Evolutionary conservation across 371 early-diverging fungal species (phyloP), one percentile per base, ranked within the genome.

Genomic region (Mortierella sp.): DNA sequence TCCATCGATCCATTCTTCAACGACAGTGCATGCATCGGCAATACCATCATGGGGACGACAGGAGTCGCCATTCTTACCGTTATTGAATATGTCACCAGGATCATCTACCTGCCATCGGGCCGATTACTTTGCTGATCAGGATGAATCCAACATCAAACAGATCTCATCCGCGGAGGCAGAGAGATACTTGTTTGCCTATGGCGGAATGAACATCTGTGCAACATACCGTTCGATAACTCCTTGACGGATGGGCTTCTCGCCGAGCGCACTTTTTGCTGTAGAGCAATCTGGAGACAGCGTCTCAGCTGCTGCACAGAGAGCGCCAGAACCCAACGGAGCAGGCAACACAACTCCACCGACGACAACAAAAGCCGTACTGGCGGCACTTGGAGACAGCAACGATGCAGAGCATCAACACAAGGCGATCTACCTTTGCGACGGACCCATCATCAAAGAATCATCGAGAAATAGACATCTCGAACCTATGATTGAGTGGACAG

Each of bases 171-270:
- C 14, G 14, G 28, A 28, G 31, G 21, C 63, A 16, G 34, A n/a
- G 55, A 55, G 55, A 8, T 34, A 38, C 42, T 38, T 38, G 4
- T 60, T 44, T 70, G 10, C 38, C 65, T 44, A 21, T 11, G 44
- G 99, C 8, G 34, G 38, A 34, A 19, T 34, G 60, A 63, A 16
- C 21, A 34, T 19, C 34, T 34, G 34, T 19, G 19, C 13, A 31
- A 2, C 63, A 63, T 31, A 63, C 7, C 34, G 63, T 34, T 1
- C 31, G 34, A 2, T 19, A 34, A 7, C 19, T 34, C 19, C 8
- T 16, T 34, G 16, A 34, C 60, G 26, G 13, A 31, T 26, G 16
- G 16, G 47, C 60, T 28, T 28, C 11, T 57, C 38, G 8, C 4
- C 34, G 19, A 63, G 21, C 19, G 16, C 24, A 31, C 3, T 34